These are phyloP conservation scores for Cordyceps fumosorosea DNA, from an alignment of 2,329 filamentous ascomycete genomes.

Conservation along the genomic window DNA sequence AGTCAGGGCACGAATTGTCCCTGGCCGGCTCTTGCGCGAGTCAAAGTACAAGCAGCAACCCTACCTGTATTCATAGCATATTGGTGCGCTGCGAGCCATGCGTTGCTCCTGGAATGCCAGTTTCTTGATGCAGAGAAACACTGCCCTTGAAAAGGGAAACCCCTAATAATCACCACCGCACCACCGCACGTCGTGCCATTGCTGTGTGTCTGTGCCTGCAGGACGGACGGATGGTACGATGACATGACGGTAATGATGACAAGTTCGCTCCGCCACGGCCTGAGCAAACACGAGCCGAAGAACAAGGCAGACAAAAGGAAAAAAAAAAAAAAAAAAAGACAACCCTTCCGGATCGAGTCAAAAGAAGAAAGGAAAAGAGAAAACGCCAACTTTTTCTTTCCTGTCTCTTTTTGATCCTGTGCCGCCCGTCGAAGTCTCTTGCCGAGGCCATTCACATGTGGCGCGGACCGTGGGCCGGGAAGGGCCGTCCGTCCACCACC, in stretches of 20 bases:
- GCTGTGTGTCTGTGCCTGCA: neutral
- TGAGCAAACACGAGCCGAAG: neutral
- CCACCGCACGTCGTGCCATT: too few species aligned
- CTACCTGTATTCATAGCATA: neutral
- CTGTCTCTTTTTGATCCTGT: neutral
- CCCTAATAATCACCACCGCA: neutral
- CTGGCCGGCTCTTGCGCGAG: neutral
- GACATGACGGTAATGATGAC: neutral
- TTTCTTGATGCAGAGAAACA: neutral
- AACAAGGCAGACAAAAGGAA: too few species aligned
- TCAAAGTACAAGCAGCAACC: neutral
- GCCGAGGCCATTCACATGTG: slow-evolving; percentile 12
- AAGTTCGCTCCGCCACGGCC: neutral
- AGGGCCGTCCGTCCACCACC: slow-evolving; percentile 7
- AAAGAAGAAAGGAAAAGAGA: too few species aligned
- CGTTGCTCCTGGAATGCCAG: neutral
- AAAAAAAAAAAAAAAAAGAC: neutral
- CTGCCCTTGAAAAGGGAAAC: neutral
- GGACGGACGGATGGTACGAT: neutral
- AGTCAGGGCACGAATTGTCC: neutral
- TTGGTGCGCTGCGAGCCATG: neutral
- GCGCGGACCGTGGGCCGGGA: slow-evolving; percentile 12
- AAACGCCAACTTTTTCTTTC: too few species aligned
- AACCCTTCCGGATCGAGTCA: neutral
- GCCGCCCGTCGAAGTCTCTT: neutral